Conservation (phyloP, 2,329 filamentous ascomycete genomes). For the Aspergillus neotritici region DNA sequence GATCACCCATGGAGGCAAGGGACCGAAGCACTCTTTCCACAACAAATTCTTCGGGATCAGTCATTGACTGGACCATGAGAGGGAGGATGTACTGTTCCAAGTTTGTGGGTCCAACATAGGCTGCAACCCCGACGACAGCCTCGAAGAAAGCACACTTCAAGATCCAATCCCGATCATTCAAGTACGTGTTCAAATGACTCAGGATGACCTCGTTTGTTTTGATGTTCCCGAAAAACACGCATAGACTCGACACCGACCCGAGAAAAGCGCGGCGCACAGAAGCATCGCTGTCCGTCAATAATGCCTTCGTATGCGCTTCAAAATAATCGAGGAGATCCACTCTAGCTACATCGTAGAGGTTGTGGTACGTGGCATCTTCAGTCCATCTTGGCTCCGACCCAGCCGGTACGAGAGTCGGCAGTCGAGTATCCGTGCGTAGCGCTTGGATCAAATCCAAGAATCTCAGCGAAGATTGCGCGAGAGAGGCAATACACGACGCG, state of each 20-base stretch:
- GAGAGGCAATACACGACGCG: constrained; percentile 81
- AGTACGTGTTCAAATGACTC: constrained; percentile 91
- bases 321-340: constrained; percentile 77
- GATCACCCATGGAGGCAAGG: constrained; percentile 76
- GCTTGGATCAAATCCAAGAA: constrained; percentile 91
- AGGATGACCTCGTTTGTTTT: constrained; percentile 93
- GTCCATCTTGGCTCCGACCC: constrained; percentile 64
- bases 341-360: constrained; percentile 81
- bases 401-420: constrained; percentile 71
- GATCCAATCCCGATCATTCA: constrained; percentile 95
- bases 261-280: constrained; percentile 87
- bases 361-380: constrained; percentile 66
- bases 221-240: constrained; percentile 89
- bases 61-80: constrained; percentile 89
- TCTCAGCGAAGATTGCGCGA: constrained; percentile 76
- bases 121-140: constrained; percentile 84
- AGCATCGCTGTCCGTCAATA: constrained; percentile 80
- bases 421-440: constrained; percentile 72
- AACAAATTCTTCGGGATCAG: constrained; percentile 89
- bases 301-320: constrained; percentile 78
- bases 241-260: constrained; percentile 83
- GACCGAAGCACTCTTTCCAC: constrained; percentile 86
- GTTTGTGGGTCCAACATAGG: constrained; percentile 81
- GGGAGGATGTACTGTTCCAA: constrained; percentile 94
- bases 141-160: constrained; percentile 96